These are phyloP conservation scores for Chrysosporium keratinophilum DNA, from an alignment of 2,329 filamentous ascomycete genomes.

Conservation along the genomic window DNA sequence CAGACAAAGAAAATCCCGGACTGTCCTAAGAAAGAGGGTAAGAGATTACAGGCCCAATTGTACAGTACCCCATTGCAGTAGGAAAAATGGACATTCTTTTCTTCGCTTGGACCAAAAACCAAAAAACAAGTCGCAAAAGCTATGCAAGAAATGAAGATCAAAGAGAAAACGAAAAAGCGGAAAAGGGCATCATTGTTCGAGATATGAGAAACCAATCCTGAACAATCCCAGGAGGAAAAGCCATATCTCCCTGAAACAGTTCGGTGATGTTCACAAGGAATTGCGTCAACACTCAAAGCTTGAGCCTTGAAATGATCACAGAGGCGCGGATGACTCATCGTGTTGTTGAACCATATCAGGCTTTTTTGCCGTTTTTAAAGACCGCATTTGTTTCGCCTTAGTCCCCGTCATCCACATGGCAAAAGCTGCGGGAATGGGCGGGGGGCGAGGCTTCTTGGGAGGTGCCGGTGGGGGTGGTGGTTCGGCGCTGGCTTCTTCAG, in stretches of 20 bases:
- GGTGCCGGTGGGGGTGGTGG: constrained; percentile 18
- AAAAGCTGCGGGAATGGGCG: constrained; percentile 29
- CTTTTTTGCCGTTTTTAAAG: constrained; percentile 41
- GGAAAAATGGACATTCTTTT: no score
- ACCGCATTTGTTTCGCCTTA: constrained; percentile 23
- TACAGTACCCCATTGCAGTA: no score
- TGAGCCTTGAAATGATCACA: neutral
- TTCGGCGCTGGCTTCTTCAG: constrained; percentile 3
- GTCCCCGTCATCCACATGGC: constrained; percentile 38
- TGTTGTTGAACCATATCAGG: constrained; percentile 30
- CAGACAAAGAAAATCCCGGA: no score
- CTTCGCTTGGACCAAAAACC: no score
- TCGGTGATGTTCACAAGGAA: neutral
- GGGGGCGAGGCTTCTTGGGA: constrained; percentile 26
- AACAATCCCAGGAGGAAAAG: constrained; percentile 35
- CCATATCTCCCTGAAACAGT: constrained; percentile 22
- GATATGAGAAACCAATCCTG: constrained; percentile 37
- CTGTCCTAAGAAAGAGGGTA: no score
- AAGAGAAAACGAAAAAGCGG: no score
- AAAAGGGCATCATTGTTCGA: constrained; percentile 11
- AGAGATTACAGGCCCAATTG: no score
- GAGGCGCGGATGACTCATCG: neutral
- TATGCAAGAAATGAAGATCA: no score
- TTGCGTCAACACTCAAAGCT: neutral
- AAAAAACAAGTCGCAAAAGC: no score